Conservation (phyloP, 139 green algal species). For the Gonium pectorale region DNA sequence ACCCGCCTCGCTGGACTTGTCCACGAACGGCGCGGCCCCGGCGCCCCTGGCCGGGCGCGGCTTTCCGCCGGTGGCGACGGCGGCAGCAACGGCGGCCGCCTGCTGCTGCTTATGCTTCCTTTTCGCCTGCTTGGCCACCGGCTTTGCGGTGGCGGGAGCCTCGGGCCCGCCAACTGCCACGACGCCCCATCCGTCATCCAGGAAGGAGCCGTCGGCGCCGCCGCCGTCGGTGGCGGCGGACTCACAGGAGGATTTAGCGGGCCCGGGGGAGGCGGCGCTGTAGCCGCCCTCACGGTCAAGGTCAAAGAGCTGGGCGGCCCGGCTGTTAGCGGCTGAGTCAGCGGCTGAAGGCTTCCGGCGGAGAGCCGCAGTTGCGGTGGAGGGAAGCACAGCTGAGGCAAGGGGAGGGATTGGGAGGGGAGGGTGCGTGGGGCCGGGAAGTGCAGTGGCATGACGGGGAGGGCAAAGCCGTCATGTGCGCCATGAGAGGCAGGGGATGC, state of each 20-base stretch:
- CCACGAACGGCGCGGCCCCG: slow-evolving; percentile 41
- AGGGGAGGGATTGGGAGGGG: too few species aligned
- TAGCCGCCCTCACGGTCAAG: slow-evolving; percentile 51
- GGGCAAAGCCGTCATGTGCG: too few species aligned
- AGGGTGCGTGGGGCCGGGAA: too few species aligned
- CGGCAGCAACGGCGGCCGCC: not conserved
- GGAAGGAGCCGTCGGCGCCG: not conserved
- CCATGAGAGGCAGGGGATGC: too few species aligned
- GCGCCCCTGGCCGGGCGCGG: not conserved
- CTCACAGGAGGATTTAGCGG: not conserved
- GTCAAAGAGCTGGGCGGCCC: slow-evolving; percentile 49
- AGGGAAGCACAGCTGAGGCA: not conserved
- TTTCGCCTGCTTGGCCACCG: not conserved
- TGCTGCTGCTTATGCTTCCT: not conserved
- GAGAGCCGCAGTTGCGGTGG: not conserved
- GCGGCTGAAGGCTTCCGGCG: not conserved
- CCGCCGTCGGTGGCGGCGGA: not conserved
- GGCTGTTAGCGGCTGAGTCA: not conserved
- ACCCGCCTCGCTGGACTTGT: slow-evolving; percentile 48
- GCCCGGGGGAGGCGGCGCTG: not conserved
- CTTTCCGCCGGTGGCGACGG: not conserved
- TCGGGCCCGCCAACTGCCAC: not conserved
- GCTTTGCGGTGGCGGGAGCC: not conserved
- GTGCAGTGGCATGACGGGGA: too few species aligned
- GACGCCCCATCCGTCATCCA: slow-evolving; percentile 37